Conservation (phyloP, 768 basidiomycete genomes). For the Amanita rimosa region DNA sequence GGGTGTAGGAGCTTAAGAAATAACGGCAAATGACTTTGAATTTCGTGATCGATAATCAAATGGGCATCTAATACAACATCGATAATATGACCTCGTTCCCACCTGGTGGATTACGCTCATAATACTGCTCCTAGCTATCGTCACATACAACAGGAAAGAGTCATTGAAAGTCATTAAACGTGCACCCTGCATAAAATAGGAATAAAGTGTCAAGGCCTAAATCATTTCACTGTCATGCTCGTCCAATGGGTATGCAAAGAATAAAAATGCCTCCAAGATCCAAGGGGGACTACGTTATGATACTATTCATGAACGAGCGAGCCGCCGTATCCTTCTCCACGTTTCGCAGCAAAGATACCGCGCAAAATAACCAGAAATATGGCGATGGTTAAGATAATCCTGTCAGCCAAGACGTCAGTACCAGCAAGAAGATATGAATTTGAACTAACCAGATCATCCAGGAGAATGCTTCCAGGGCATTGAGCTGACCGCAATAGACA, state of each 20-base stretch:
- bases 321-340: constrained; percentile 60
- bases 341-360: constrained; percentile 43
- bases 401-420: constrained; percentile 15
- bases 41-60: too few species aligned
- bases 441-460: constrained; percentile 38
- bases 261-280: background rate
- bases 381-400: constrained; percentile 54
- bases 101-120: too few species aligned
- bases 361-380: constrained; percentile 49
- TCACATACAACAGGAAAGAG: background rate
- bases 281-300: background rate
- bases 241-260: constrained; percentile 1
- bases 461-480: constrained; percentile 44
- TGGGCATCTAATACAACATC: too few species aligned
- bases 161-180: background rate
- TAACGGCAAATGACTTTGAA: too few species aligned
- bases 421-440: background rate
- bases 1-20: too few species aligned
- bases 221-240: background rate
- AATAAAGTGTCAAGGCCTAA: background rate
- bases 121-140: too few species aligned
- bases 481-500: constrained; percentile 43
- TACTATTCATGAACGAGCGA: constrained; percentile 11
- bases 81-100: too few species aligned
- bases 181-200: background rate